Conservation (phyloP, 768 basidiomycete species). For the Gautieria morchelliformis region DNA sequence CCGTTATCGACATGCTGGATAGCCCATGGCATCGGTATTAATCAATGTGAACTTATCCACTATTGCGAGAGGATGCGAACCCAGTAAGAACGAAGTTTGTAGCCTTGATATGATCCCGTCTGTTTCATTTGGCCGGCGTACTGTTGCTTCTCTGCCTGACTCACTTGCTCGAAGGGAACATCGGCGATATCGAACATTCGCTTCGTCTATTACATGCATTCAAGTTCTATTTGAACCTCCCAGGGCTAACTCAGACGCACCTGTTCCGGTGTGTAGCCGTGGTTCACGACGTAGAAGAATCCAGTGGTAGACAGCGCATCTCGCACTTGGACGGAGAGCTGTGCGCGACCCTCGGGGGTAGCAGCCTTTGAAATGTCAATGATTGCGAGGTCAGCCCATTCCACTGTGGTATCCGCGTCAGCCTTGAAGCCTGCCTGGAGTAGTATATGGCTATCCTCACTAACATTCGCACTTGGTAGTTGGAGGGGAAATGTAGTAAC, state of each 20-base stretch:
- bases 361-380: constrained; percentile 38
- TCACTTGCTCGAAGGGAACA: constrained; percentile 31
- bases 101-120: constrained; percentile 44
- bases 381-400: constrained; percentile 41
- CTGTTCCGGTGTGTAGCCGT: constrained; percentile 34
- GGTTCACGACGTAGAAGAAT: constrained; percentile 43
- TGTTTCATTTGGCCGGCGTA: constrained; percentile 32
- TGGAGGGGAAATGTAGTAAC: neutral
- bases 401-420: constrained; percentile 20
- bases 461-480: neutral
- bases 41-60: neutral
- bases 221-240: neutral
- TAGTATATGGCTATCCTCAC: neutral
- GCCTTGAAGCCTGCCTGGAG: neutral
- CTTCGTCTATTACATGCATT: constrained; percentile 21
- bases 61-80: constrained; percentile 19
- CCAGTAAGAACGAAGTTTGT: constrained; percentile 47
- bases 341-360: constrained; percentile 27
- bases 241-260: constrained; percentile 16
- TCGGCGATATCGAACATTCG: constrained; percentile 41
- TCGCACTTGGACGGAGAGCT: constrained; percentile 30
- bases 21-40: neutral
- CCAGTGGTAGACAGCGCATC: constrained; percentile 34
- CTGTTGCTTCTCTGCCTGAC: constrained; percentile 31
- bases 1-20: constrained; percentile 51